These are phyloP conservation scores for Picea engelmannii DNA, from an alignment of 83 land plant species.

Conservation along the genomic window DNA sequence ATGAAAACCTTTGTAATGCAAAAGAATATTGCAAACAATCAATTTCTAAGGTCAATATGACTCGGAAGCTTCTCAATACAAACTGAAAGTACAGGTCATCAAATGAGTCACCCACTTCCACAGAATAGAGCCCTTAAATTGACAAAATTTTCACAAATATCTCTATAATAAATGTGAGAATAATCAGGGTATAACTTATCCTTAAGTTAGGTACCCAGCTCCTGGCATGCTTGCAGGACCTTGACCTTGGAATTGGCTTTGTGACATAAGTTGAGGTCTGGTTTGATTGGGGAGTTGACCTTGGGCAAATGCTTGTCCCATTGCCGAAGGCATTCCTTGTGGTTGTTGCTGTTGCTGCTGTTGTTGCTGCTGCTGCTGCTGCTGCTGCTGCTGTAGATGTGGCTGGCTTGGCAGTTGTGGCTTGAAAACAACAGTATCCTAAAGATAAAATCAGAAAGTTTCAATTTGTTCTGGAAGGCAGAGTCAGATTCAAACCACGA, in stretches of 20 bases:
- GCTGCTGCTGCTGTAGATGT: conserved; percentile 43
- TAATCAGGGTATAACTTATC: too few species aligned
- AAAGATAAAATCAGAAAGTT: conserved; percentile 11
- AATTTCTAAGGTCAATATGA: too few species aligned
- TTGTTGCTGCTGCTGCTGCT: too few species aligned
- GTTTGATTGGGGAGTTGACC: conserved; percentile 38
- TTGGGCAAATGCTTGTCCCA: conserved; percentile 59
- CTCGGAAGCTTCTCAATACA: too few species aligned
- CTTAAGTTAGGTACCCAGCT: conserved; percentile 23
- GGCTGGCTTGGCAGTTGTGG: conserved; percentile 71
- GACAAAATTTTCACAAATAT: too few species aligned
- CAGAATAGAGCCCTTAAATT: too few species aligned
- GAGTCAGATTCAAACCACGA: background rate
- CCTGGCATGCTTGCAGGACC: conserved; percentile 55
- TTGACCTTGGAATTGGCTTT: conserved; percentile 46
- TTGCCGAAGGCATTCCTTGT: conserved; percentile 53
- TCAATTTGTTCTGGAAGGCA: background rate
- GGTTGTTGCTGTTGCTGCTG: conserved; percentile 34
- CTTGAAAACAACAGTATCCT: conserved; percentile 99
- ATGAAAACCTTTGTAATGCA: too few species aligned
- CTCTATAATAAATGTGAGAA: too few species aligned
- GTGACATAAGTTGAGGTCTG: conserved; percentile 56
- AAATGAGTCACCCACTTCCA: too few species aligned
- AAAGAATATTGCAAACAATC: too few species aligned
- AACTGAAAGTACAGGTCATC: too few species aligned